Evolutionary conservation across 1,139 yeast genomes (phyloP), one percentile per base, ranked within the genome.

Genomic region (Candida pseudoviswanathii): DNA sequence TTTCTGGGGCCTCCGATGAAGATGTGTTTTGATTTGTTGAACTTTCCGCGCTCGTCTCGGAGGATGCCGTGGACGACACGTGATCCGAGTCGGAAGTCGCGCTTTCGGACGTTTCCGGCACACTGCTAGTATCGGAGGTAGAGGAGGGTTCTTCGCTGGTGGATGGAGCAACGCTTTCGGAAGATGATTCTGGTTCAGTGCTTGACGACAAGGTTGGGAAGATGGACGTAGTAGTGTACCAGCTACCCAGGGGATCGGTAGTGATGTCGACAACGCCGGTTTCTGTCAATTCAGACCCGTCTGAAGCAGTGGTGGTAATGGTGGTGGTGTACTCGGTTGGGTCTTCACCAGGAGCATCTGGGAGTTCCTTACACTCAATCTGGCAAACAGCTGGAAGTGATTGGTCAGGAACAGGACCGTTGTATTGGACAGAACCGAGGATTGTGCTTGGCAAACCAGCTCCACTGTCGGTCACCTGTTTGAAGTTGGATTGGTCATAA

Each of bases 381-480:
- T 36, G 39, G 26, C 65, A 63, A 43, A 49, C 36, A 7, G 37
- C 16, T 56, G 53, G 55, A 2, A 38, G 7, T 54, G 50, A 21
- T 7, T 63, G 59, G 10, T 50, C 51, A 34, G 62, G 52, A 22
- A 65, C 63, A 30, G 61, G 54, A 9, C 58, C 61, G 29, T 26
- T 47, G 47, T 63, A 63, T n/a, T n/a, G 32, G 6, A 64, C 53
- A 33, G 53, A 41, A 9, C 55, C 56, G 4, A 43, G 25, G 5
- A 45, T 3, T 11, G 58, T 53, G 3, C 54, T 21, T 24, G 48
- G 52, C 21, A 54, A 40, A 3, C 56, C 60, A 25, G 51, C 32
- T 38, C 57, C 63, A 33, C 62, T 58, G 44, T 55, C 57, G 3
- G 57, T 49, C 4, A 57, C 58, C 10, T 52, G 47, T 9, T 41